These are phyloP conservation scores for Hyphopichia burtonii DNA, from an alignment of 1,139 yeast species.

Conservation along the genomic window DNA sequence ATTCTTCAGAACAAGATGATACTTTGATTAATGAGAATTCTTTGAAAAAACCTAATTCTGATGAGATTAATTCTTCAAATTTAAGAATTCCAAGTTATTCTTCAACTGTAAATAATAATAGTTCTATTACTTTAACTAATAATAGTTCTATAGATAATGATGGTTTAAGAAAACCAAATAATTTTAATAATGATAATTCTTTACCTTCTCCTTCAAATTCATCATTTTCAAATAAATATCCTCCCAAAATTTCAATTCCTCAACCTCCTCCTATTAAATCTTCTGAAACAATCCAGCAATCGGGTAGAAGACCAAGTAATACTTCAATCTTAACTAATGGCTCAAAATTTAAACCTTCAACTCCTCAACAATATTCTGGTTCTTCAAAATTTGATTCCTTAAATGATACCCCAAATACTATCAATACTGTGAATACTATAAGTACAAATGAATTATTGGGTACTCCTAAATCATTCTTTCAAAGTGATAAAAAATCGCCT, in stretches of 20 bases:
- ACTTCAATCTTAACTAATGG: background rate
- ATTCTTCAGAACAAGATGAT: conserved; percentile 21
- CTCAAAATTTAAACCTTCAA: conserved; percentile 1
- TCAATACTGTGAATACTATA: conserved; percentile 3
- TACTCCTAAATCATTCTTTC: conserved; percentile 4
- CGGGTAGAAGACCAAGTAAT: conserved; percentile 1
- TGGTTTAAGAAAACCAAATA: background rate
- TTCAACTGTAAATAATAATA: background rate
- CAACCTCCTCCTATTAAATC: background rate
- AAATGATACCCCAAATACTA: conserved; percentile 2
- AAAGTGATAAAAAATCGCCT: conserved; percentile 16
- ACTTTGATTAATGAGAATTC: conserved; percentile 18
- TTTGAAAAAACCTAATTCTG: background rate
- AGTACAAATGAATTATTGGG: conserved; percentile 3
- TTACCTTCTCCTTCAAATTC: background rate
- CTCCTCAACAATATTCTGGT: conserved; percentile 2
- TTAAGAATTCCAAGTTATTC: background rate
- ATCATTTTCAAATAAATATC: background rate
- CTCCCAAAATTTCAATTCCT: background rate
- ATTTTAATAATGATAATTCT: background rate
- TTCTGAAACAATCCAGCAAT: background rate
- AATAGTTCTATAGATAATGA: background rate
- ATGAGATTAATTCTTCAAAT: background rate
- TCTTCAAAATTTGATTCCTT: conserved; percentile 1
- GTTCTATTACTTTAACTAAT: conserved; percentile 1